phyloP scores from a whole-genome alignment of 2,329 filamentous ascomycete species.

The Venturiaceae sp. region DNA sequence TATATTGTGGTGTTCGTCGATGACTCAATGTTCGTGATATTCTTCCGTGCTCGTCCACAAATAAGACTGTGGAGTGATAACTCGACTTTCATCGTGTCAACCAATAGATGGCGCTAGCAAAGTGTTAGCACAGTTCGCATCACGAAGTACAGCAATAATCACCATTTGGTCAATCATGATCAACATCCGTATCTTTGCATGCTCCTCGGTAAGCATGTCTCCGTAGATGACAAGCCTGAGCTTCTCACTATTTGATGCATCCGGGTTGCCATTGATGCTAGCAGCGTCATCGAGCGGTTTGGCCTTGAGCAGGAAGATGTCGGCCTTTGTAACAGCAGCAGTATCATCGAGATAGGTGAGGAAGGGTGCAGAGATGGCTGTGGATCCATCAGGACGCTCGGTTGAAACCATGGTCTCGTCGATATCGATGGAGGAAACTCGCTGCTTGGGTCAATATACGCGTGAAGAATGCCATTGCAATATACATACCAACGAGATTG shows the following conservation, averaged over 20 bases:
- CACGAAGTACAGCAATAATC: constrained; percentile 22
- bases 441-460: constrained; percentile 3
- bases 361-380: constrained; percentile 64
- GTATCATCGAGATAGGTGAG: constrained; percentile 80
- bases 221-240: constrained; percentile 92
- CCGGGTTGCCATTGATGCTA: constrained; percentile 65
- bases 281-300: constrained; percentile 73
- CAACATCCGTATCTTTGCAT: constrained; percentile 90
- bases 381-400: constrained; percentile 35
- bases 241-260: constrained; percentile 75
- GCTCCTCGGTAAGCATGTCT: constrained; percentile 88
- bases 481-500: constrained; percentile 61
- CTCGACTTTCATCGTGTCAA: constrained; percentile 75
- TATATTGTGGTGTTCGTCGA: constrained; percentile 95
- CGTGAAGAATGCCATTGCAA: constrained; percentile 8
- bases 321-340: constrained; percentile 80
- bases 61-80: constrained; percentile 83
- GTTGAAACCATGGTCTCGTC: constrained; percentile 86
- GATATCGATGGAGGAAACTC: constrained; percentile 76
- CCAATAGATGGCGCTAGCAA: constrained; percentile 56
- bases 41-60: constrained; percentile 88
- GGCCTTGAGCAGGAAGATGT: constrained; percentile 90
- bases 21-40: constrained; percentile 96
- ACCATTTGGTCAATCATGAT: constrained; percentile 97
- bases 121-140: constrained; percentile 21